Conservation (phyloP, 2,329 filamentous ascomycete genomes). For the Dissoconium aciculare region DNA sequence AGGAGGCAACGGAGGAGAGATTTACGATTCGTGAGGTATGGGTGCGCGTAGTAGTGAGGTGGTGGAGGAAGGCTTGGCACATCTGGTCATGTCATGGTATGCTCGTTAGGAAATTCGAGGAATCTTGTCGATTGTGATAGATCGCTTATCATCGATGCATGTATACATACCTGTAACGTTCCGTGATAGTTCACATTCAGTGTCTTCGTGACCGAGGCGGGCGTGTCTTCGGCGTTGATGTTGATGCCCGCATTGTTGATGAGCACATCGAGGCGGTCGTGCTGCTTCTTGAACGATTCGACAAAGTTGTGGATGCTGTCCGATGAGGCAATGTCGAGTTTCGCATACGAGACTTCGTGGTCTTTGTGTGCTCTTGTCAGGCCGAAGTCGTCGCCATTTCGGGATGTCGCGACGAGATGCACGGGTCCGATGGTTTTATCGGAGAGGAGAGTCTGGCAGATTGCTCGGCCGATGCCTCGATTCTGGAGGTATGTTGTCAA, state of each 20-base stretch:
- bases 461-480: constrained; percentile 24
- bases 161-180: constrained; percentile 19
- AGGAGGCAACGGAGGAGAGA: constrained; percentile 22
- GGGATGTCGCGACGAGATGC: constrained; percentile 22
- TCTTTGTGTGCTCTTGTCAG: constrained; percentile 9
- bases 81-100: constrained; percentile 11
- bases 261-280: constrained; percentile 20
- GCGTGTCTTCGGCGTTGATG: constrained; percentile 16
- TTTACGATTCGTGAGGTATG: constrained; percentile 24
- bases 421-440: constrained; percentile 13
- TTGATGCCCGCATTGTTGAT: constrained; percentile 27
- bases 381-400: constrained; percentile 19
- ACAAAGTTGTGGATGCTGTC: constrained; percentile 19
- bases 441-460: constrained; percentile 20
- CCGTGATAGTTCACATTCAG: constrained; percentile 25
- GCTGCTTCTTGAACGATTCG: constrained; percentile 13
- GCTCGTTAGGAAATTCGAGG: not conserved
- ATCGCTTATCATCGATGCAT: not conserved
- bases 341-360: constrained; percentile 17
- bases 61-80: constrained; percentile 22
- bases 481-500: constrained; percentile 15
- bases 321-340: constrained; percentile 19
- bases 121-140: too few species aligned
- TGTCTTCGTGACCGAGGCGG: constrained; percentile 19
- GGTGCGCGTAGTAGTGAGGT: constrained; percentile 13